Evolutionary conservation across 176 grass and related monocot genomes (phyloP), one percentile per base, ranked within the genome.

Genomic region (Oryza brachyantha): DNA sequence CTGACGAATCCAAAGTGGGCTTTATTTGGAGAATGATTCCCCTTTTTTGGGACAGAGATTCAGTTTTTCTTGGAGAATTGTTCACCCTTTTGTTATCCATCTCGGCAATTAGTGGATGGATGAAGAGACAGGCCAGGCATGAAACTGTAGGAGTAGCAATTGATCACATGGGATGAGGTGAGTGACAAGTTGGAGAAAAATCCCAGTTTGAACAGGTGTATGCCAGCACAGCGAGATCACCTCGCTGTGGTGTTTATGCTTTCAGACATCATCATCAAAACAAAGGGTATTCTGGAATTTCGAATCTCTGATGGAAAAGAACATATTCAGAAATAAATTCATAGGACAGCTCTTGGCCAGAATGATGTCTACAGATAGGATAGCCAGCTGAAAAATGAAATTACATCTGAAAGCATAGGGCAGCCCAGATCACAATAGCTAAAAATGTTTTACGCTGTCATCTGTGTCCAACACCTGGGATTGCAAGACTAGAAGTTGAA

Each of bases 401-500:
- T 34, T 76, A 65, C 27, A 82, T 76, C 66, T 65, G 72, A 64
- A 79, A 66, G 57, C 66, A 21, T 24, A 57, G 27, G 32, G 10
- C 39, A 55, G 25, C 19, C 9, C 3, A 24, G 32, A 65, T 48
- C 26, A 14, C 3, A 66, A 25, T 11, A 24, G 32, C 26, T 27
- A 38, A 70, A 55, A 34, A 42, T 57, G 9, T 21, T 66, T 40
- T 5, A 17, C 14, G 26, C 26, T 11, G 1, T 19, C 57, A 70
- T 19, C 41, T 13, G 10, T 11, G 25, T 17, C 1, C 21, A 67
- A 28, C 61, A 26, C 28, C n/a, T 8, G 26, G 39, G 21, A 70
- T 34, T 32, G 34, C 11, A 43, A 29, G 5, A n/a, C 35, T 76
- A 0, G 42, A 77, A 66, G 10, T n/a, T 29, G 17, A 1, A 64